Base-by-base conservation (phyloP, 2,329 filamentous ascomycete species). In the Fusarium sp. region DNA sequence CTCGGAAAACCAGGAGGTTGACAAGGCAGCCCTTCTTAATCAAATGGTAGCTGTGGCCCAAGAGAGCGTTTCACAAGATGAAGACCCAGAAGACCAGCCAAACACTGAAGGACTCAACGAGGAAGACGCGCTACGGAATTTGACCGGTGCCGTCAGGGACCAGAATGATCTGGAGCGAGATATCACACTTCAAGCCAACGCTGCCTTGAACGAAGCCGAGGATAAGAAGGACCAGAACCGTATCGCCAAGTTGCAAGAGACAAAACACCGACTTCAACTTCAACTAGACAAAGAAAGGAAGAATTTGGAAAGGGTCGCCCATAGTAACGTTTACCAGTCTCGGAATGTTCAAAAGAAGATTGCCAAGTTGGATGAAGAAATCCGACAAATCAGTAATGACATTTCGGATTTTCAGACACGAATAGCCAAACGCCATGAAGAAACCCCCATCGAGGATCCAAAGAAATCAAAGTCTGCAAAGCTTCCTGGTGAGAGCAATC, bases 131-230 rank as follows among this genome's bases (percentile, higher is more conserved):
- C 82, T 94, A 29, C 84, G 85, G 61, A 87, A 87, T 45, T 82
- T 94, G 43, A 90, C 91, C 7, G 87, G 90, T 54, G 86, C 90
- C 62, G 89, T 96, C 24, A 90, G 93, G 61, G 90, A 97, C 75
- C 95, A 98, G 79, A 91, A 95, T 82, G 95, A 98, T 63, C 83
- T 98, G 22, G 95, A 98, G 80, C 88, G 94, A 67, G 94, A 97
- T 76, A 97, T 98, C 69, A 88, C 88, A 2, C 78, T 85, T 18
- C 86, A 91, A 71, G 89, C 89, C 6, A 89, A 86, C 58, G 82
- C 86, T 20, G 87, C 85, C 0, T 79, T 91, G 59, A 86, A 87
- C 46, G 88, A 90, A 59, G 85, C 85, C 43, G 89, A 91, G 67
- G 88, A 91, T 72, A 87, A 88, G 74, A 86, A 85, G 68, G 89